Base-by-base conservation (phyloP, 2,329 filamentous ascomycete species). In the Didymosphaeria variabile region DNA sequence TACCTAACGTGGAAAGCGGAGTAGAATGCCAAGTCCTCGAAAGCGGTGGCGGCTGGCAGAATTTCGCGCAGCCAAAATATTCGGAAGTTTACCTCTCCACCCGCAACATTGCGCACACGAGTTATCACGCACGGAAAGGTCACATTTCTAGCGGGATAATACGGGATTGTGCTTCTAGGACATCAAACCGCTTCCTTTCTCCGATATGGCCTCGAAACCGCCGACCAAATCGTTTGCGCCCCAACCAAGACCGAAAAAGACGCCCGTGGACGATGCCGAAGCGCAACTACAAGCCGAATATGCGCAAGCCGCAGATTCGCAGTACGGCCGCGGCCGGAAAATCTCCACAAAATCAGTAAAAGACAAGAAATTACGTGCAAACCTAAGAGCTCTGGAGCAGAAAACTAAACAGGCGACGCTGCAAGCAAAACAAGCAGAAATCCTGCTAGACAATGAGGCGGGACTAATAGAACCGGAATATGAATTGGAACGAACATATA, bases 401-500 rank as follows among this genome's bases (percentile, higher is more conserved):
- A 95, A 95, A 78, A 94, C 93, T 80, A 88, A 93, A 72, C 87
- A 90, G 70, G 94, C 94, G 1, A 83, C 91, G 0, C 79, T 96
- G 38, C 90, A 91, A 77, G 93, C 95, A 17, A 97, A 97, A 80
- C 94, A 97, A 83, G 93, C 94, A 23, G 95, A 99, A 80, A 95
- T 99, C 59, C 82, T 99, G 70, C 87, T 97, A 57, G 94, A 98
- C 79, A 92, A 97, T 77, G 87, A 90, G 7, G 83, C 86, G 12
- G 95, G 95, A 7, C 96, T 97, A 71, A 83, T 99, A 58, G 92
- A 98, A 79, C 86, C 94, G 1, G 95, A 99, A 77, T 86, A 86
- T 29, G 94, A 94, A 76, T 84, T 99, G 63, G 95, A 99, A 79
- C 85, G 89, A 75, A 99, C 95, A 21, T 98, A 96, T 82, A 94